Base-by-base conservation (phyloP, 2,329 filamentous ascomycete species). In the Monosporascus sp. region DNA sequence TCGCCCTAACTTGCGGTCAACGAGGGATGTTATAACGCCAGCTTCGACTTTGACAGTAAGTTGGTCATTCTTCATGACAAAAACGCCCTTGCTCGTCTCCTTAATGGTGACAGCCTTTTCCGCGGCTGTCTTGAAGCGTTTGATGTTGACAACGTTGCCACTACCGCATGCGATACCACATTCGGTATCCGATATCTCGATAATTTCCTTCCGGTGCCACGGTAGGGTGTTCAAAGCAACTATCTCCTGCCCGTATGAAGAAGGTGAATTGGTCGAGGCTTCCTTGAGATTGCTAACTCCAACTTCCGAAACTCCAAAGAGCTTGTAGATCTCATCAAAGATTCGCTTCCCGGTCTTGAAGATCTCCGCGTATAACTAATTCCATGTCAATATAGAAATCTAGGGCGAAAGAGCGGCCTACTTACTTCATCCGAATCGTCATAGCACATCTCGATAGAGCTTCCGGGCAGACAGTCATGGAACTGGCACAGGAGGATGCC, bases 391-490 rank as follows among this genome's bases (percentile, higher is more conserved):
- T 31, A 14, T 3, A 26, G 16, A 27, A 17, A 22, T 6, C 6
- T 1, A 47, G 14, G 6, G n/a, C 14, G 26, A 43, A 11, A 52
- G 7, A 22, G 48, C 5, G 20, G 19, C 50, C 17, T 27, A 62
- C 73, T 68, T 70, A 84, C 82, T 73, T 91, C 82, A 67, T 96
- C 88, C 3, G 92, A 96, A 68, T 99, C 94, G 68, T 96, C 90
- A 64, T 97, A 97, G 70, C 91, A 96, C 91, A 97, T 97, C 70
- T 95, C 92, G 63, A 99, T 97, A 37, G 85, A 89, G 67, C 91
- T 97, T 52, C 94, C 94, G 1, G 94, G 94, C 50, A 99, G 78
- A 68, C 94, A 97, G 68, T 99, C 94, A 60, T 99, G 94, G 78
- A 99, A 99, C 65, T 99, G 94, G 61, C 93, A 97, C 26, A 97